Percentiles rank a stretch among this genome's conserved stretches.
phyloP scores from a whole-genome alignment of 805 yeast genomes.

The Pichia nanzhaoensis region DNA sequence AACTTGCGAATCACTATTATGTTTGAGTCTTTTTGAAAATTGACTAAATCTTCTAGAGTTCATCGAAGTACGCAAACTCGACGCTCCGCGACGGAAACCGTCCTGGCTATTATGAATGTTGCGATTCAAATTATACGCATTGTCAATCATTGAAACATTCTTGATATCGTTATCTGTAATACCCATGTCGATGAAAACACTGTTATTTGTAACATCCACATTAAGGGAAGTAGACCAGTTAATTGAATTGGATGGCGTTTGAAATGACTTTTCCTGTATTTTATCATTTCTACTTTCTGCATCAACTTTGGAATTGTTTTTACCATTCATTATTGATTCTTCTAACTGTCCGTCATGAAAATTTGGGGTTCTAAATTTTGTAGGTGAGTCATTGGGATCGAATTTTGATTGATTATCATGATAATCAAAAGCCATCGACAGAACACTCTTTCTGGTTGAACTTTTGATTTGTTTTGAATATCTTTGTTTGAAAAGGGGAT shows the following conservation, averaged over 20 bases:
- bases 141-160: constrained; percentile 1
- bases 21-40: constrained; percentile 1
- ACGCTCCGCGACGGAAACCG: neutral
- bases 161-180: constrained; percentile 1
- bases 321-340: constrained; percentile 1
- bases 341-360: neutral
- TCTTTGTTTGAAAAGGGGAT: constrained; percentile 17
- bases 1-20: constrained; percentile 3
- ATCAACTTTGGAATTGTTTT: neutral
- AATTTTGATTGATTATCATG: constrained; percentile 13
- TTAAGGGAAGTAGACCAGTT: constrained; percentile 31
- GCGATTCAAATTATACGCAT: neutral
- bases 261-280: constrained; percentile 19
- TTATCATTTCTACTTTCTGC: neutral
- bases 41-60: neutral
- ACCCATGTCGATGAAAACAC: constrained; percentile 11
- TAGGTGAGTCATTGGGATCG: constrained; percentile 20
- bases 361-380: constrained; percentile 7
- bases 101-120: neutral
- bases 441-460: constrained; percentile 18
- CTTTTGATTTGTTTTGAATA: constrained; percentile 22
- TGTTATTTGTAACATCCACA: constrained; percentile 8
- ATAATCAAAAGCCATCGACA: constrained; percentile 18
- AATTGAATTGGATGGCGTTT: constrained; percentile 31
- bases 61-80: constrained; percentile 3